Evolutionary conservation across 2,329 filamentous ascomycete genomes (phyloP).

Genomic region (Diplodia corticola): DNA sequence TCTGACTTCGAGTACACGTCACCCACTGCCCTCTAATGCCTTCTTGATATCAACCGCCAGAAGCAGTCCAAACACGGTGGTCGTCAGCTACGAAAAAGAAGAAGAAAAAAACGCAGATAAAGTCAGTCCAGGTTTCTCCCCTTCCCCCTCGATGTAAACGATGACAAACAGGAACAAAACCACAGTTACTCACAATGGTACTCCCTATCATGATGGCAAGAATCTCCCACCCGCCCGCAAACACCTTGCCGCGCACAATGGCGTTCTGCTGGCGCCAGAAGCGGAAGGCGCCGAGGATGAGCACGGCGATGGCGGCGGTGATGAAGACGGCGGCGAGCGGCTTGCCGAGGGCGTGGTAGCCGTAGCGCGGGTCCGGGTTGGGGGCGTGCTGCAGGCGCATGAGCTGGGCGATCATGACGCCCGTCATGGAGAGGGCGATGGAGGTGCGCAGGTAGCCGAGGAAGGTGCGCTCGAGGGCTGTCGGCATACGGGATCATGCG

Average conservation of each 20-base stretch:
- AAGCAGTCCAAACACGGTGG: background rate
- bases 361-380: constrained; percentile 49
- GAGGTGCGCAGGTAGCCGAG: constrained; percentile 73
- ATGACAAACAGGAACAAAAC: too few relatives aligned
- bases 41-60: constrained; percentile 8
- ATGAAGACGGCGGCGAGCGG: constrained; percentile 58
- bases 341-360: constrained; percentile 61
- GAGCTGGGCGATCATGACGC: constrained; percentile 66
- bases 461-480: constrained; percentile 74
- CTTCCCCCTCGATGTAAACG: too few relatives aligned
- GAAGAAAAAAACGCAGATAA: background rate
- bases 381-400: constrained; percentile 60
- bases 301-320: constrained; percentile 49
- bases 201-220: constrained; percentile 49
- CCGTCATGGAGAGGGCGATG: constrained; percentile 65
- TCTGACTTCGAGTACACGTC: background rate
- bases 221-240: constrained; percentile 62
- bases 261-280: constrained; percentile 64
- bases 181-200: constrained; percentile 48
- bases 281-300: constrained; percentile 57
- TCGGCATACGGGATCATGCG: too few relatives aligned
- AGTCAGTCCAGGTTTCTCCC: background rate
- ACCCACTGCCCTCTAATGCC: background rate
- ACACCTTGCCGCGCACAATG: constrained; percentile 58
- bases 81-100: background rate